A percentile compares a stretch with the other conserved stretches of the same genome.
phyloP scores from a whole-genome alignment of 768 basidiomycete species.

The Collybiopsis confluens region DNA sequence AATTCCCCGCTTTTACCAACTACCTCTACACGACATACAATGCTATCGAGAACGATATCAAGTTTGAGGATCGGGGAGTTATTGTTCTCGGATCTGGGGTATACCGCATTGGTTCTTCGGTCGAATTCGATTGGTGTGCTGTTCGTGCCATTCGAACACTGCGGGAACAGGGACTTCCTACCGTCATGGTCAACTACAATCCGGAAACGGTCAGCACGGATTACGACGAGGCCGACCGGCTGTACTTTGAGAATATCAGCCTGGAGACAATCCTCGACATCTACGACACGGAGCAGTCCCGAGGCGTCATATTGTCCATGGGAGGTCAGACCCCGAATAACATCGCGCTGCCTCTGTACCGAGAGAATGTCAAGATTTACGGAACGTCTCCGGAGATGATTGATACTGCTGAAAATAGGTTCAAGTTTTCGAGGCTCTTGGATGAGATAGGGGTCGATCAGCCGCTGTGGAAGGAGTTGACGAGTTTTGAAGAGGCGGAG shows the following conservation, averaged over 20 bases:
- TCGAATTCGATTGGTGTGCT: slow-evolving; percentile 99
- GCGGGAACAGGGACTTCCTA: slow-evolving; percentile 90
- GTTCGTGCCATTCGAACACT: slow-evolving; percentile 95
- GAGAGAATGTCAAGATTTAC: slow-evolving; percentile 97
- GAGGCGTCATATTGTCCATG: slow-evolving; percentile 95
- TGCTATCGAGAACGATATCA: slow-evolving; percentile 88
- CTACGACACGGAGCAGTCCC: slow-evolving; percentile 85
- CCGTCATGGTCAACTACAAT: slow-evolving; percentile 99
- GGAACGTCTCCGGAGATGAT: slow-evolving; percentile 99
- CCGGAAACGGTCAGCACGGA: slow-evolving; percentile 99
- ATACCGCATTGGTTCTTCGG: slow-evolving; percentile 97
- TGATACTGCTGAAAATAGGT: slow-evolving; percentile 97
- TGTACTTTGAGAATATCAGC: slow-evolving; percentile 99
- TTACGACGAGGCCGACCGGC: slow-evolving; percentile 96
- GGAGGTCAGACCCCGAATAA: slow-evolving; percentile 99
- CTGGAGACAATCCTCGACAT: slow-evolving; percentile 96
- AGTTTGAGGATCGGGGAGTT: slow-evolving; percentile 87
- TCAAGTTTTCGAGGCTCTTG: slow-evolving; percentile 97
- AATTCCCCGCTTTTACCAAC: slow-evolving; percentile 98
- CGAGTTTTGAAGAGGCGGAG: slow-evolving; percentile 83
- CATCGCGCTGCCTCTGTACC: slow-evolving; percentile 91
- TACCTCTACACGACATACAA: slow-evolving; percentile 99
- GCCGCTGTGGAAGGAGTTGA: slow-evolving; percentile 95
- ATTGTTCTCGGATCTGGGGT: slow-evolving; percentile 98
- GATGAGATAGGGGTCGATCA: slow-evolving; percentile 99